These are phyloP conservation scores for Meira nashicola DNA, from an alignment of 1,284 basidiomycete species.

Conservation along the genomic window DNA sequence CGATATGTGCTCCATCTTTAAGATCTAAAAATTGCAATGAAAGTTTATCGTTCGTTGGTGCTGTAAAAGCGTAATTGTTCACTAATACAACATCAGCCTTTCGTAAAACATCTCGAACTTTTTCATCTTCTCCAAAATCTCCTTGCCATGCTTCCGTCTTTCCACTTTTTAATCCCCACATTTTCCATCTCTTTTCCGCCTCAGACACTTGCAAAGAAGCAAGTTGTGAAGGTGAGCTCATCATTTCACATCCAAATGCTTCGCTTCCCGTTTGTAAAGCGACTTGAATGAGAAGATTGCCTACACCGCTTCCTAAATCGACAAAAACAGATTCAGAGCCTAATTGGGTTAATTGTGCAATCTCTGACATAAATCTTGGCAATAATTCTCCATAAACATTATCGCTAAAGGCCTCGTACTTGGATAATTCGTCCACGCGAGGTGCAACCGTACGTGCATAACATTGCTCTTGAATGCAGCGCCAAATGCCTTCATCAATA, in stretches of 20 bases:
- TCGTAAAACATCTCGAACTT: conserved; percentile 51
- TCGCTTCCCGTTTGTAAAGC: conserved; percentile 58
- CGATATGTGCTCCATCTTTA: conserved; percentile 57
- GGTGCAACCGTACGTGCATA: conserved; percentile 60
- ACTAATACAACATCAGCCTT: conserved; percentile 60
- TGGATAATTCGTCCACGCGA: conserved; percentile 55
- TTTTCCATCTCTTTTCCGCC: conserved; percentile 55
- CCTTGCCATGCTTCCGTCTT: conserved; percentile 56
- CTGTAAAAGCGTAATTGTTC: conserved; percentile 58
- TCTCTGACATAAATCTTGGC: conserved; percentile 54
- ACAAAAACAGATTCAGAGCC: conserved; percentile 54
- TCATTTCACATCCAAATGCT: conserved; percentile 58
- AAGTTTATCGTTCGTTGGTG: conserved; percentile 58
- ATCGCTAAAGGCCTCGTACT: conserved; percentile 54
- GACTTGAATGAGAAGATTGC: conserved; percentile 59
- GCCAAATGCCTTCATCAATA: conserved; percentile 55
- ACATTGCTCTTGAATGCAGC: conserved; percentile 57
- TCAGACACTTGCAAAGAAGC: conserved; percentile 57
- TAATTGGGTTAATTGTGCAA: conserved; percentile 50
- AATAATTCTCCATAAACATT: conserved; percentile 54
- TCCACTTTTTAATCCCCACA: conserved; percentile 57
- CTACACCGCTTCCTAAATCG: conserved; percentile 61
- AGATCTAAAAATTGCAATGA: conserved; percentile 60
- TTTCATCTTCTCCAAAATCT: conserved; percentile 56
- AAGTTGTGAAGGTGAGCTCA: conserved; percentile 56